Evolutionary conservation across 176 grass and related monocot genomes (phyloP).

Genomic region (Eleusine indica): DNA sequence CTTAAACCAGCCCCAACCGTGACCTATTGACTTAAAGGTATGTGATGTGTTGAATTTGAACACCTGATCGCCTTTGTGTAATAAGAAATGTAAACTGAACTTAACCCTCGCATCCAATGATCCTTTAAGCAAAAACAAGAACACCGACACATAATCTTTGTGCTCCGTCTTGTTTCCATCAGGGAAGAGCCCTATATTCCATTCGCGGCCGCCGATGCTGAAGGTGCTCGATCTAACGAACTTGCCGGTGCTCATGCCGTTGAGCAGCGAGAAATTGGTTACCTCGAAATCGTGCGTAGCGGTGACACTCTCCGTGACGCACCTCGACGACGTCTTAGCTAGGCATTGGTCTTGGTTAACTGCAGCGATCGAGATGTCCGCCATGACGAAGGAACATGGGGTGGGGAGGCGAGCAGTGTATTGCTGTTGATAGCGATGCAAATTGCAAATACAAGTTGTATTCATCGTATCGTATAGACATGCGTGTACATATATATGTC

Average conservation of each 20-base stretch:
- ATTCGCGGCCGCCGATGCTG: background rate
- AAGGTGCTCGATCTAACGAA: background rate
- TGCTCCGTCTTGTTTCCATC: background rate
- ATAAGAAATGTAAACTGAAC: background rate
- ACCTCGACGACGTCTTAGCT: background rate
- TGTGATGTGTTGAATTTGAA: background rate
- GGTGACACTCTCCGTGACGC: background rate
- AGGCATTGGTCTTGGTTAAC: no score
- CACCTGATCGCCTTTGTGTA: accelerated
- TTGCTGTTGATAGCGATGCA: no score
- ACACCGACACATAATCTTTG: background rate
- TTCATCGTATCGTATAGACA: no score
- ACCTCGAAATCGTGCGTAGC: background rate
- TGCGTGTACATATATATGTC: no score
- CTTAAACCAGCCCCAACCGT: background rate
- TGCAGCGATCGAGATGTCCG: no score
- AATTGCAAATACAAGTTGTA: no score
- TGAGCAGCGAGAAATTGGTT: background rate
- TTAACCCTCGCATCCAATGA: background rate
- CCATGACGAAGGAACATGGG: no score
- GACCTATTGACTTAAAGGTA: background rate
- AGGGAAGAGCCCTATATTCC: background rate
- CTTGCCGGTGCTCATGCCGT: background rate
- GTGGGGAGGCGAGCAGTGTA: no score
- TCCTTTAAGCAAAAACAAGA: background rate